Evolutionary conservation across 805 yeast genomes (phyloP).

Genomic region (Metahyphopichia silvanorum): DNA sequence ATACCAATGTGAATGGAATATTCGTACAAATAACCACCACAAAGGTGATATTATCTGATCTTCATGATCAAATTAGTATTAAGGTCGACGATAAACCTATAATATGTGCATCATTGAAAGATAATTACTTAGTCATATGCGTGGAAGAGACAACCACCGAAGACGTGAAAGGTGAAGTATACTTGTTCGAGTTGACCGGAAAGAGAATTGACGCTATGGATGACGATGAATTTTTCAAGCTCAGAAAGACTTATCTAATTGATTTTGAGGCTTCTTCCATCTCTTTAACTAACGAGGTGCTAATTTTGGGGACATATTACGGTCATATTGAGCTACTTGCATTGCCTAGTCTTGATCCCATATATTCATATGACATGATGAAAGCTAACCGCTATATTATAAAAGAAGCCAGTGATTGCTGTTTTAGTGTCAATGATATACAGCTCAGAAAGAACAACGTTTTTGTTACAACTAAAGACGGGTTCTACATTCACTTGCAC

Average conservation of each 20-base stretch:
- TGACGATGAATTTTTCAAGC: neutral
- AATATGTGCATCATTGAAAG: neutral
- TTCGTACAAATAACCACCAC: conserved; percentile 28
- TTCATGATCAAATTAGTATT: conserved; percentile 8
- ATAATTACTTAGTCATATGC: neutral
- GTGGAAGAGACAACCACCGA: conserved; percentile 3
- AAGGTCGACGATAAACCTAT: neutral
- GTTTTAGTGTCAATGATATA: too few relatives aligned
- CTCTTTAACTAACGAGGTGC: neutral
- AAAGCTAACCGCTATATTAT: too few relatives aligned
- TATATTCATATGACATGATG: too few relatives aligned
- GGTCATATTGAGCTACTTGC: conserved; percentile 8
- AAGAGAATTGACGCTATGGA: too few relatives aligned
- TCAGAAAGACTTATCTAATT: neutral
- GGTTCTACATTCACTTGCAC: conserved; percentile 23
- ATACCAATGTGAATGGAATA: conserved; percentile 10
- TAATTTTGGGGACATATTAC: conserved; percentile 16
- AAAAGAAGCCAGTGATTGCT: conserved; percentile 14
- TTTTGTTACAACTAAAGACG: conserved; percentile 32
- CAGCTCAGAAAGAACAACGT: conserved; percentile 6
- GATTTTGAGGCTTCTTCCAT: conserved; percentile 3
- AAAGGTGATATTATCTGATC: conserved; percentile 17
- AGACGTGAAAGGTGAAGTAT: neutral
- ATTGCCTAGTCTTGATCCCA: conserved; percentile 5
- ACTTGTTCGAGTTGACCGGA: neutral